These are phyloP conservation scores for Aureobasidium sp. DNA, from an alignment of 2,329 filamentous ascomycete species.

Conservation along the genomic window DNA sequence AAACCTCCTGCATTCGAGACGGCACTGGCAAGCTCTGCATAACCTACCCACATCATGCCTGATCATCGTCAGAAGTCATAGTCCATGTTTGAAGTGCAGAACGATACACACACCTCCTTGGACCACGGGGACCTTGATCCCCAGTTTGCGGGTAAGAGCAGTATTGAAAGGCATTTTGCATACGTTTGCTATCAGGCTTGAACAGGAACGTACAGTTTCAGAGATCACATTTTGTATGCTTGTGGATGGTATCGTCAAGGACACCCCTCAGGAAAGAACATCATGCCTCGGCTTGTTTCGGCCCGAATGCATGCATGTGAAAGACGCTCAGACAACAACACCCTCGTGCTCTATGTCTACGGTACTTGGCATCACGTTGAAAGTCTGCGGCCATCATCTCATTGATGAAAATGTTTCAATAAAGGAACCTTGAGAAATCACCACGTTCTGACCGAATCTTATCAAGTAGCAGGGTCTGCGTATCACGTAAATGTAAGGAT, in stretches of 20 bases:
- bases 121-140: conserved; percentile 64
- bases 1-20: conserved; percentile 77
- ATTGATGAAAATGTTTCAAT: neutral
- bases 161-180: conserved; percentile 56
- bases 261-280: neutral
- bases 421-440: too few relatives aligned
- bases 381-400: neutral
- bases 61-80: neutral
- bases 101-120: conserved; percentile 55
- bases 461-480: neutral
- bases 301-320: neutral
- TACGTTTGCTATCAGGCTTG: neutral
- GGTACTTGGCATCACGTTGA: neutral
- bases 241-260: neutral
- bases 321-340: neutral
- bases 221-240: neutral
- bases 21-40: conserved; percentile 67
- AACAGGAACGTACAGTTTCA: neutral
- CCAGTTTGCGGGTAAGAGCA: conserved; percentile 53
- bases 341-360: neutral
- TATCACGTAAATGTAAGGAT: too few relatives aligned
- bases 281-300: conserved; percentile 6
- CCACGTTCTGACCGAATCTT: too few relatives aligned
- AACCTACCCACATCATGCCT: conserved; percentile 74
- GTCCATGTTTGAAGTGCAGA: too few relatives aligned